These are phyloP conservation scores for Fusarium annulatum DNA, from an alignment of 2,329 filamentous ascomycete genomes.

Conservation along the genomic window DNA sequence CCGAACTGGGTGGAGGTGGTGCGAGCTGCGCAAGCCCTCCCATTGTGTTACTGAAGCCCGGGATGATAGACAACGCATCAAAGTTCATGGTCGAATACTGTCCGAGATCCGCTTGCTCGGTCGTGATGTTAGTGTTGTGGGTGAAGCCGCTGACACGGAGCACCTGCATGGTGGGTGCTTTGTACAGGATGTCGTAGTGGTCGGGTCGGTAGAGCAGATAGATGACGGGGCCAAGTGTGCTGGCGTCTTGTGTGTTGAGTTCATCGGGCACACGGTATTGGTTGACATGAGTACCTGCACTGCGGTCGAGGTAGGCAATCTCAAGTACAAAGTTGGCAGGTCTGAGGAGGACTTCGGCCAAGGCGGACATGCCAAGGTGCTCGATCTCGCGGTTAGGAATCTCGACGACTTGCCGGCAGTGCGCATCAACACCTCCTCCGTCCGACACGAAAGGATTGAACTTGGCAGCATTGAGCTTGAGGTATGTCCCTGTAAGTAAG, in stretches of 20 bases:
- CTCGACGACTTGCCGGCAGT: conserved; percentile 78
- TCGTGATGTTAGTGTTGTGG: conserved; percentile 58
- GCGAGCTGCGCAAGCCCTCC: conserved; percentile 50
- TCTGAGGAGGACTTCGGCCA: conserved; percentile 83
- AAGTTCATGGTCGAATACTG: conserved; percentile 58
- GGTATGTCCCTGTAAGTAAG: conserved; percentile 84
- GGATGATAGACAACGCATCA: conserved; percentile 59
- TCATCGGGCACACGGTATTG: conserved; percentile 72
- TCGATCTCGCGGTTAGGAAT: conserved; percentile 87
- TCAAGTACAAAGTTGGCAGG: conserved; percentile 83
- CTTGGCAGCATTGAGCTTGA: conserved; percentile 76
- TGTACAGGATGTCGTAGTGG: conserved; percentile 96
- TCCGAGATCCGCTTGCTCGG: conserved; percentile 53
- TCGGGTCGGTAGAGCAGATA: conserved; percentile 75
- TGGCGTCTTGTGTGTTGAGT: conserved; percentile 57
- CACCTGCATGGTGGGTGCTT: conserved; percentile 62
- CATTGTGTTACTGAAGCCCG: conserved; percentile 52
- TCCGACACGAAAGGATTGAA: conserved; percentile 79
- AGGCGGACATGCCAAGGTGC: conserved; percentile 81
- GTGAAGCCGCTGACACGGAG: conserved; percentile 62
- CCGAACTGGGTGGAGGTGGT: conserved; percentile 46
- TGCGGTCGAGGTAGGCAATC: conserved; percentile 91
- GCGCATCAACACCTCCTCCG: conserved; percentile 70
- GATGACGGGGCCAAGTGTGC: conserved; percentile 62
- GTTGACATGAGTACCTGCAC: conserved; percentile 80